Conservation (phyloP, 352 stramenopile genomes). For the Pythium phragmitis region DNA sequence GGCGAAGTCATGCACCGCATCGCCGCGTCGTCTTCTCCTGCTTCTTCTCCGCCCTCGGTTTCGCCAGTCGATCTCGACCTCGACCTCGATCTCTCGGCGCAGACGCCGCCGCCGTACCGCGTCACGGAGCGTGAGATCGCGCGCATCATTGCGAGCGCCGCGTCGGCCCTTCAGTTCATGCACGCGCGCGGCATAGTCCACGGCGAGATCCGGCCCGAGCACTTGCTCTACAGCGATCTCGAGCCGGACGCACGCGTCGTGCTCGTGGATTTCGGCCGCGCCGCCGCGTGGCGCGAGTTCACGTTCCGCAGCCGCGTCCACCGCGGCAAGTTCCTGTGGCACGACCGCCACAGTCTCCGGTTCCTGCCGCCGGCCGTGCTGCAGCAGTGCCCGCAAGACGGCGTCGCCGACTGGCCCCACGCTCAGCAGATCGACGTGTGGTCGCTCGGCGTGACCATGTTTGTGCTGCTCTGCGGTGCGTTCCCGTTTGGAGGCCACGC, state of each 20-base stretch:
- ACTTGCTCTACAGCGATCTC: slow-evolving; percentile 68
- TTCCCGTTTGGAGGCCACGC: slow-evolving; percentile 47
- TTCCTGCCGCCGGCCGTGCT: slow-evolving; percentile 71
- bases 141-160: slow-evolving; percentile 43
- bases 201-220: slow-evolving; percentile 68
- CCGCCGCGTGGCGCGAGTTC: slow-evolving; percentile 39
- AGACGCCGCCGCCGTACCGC: slow-evolving; percentile 19
- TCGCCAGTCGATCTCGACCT: not conserved
- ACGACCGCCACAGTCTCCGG: slow-evolving; percentile 50
- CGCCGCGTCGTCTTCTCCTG: slow-evolving; percentile 5
- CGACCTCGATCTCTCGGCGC: not conserved
- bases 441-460: slow-evolving; percentile 74
- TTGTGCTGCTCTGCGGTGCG: slow-evolving; percentile 56
- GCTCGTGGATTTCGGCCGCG: slow-evolving; percentile 64
- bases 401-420: slow-evolving; percentile 49
- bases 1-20: slow-evolving; percentile 58
- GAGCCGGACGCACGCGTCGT: slow-evolving; percentile 65
- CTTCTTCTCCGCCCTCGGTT: not conserved
- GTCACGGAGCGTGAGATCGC: slow-evolving; percentile 61
- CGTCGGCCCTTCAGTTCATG: slow-evolving; percentile 53
- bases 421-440: slow-evolving; percentile 71
- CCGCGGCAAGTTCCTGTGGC: slow-evolving; percentile 42
- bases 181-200: slow-evolving; percentile 55
- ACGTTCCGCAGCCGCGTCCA: slow-evolving; percentile 31
- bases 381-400: slow-evolving; percentile 25